Evolutionary conservation across 2,329 filamentous ascomycete species (phyloP).

Genomic region (Septoria petroselini): DNA sequence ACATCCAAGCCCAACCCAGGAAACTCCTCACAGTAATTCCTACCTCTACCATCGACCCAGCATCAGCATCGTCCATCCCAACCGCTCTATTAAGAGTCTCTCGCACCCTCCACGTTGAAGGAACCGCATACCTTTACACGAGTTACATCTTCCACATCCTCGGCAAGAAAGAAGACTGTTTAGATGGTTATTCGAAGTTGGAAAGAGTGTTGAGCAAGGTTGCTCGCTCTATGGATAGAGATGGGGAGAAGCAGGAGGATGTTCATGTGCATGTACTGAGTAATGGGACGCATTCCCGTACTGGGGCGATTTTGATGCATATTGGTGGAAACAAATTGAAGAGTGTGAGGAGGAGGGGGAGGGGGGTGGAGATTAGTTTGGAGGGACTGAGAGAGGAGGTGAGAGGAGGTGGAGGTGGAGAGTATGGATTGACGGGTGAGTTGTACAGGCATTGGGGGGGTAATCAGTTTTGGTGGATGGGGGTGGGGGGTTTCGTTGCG

Average conservation of each 20-base stretch:
- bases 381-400: conserved; percentile 23
- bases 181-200: conserved; percentile 27
- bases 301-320: conserved; percentile 34
- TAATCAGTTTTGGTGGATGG: no score
- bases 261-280: conserved; percentile 33
- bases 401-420: not conserved
- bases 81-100: conserved; percentile 23
- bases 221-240: conserved; percentile 22
- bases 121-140: conserved; percentile 32
- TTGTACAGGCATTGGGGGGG: no score
- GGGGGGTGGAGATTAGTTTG: conserved; percentile 25
- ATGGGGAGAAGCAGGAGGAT: no score
- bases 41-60: no score
- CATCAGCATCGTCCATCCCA: conserved; percentile 9
- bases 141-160: conserved; percentile 36
- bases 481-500: no score
- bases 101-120: conserved; percentile 28
- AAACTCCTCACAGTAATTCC: conserved; percentile 19
- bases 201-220: conserved; percentile 24
- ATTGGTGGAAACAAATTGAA: conserved; percentile 25
- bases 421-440: no score
- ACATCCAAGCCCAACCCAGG: conserved; percentile 28
- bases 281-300: conserved; percentile 34
- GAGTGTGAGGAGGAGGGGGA: conserved; percentile 22
- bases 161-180: conserved; percentile 33